These are phyloP conservation scores for Sisymbrium irio DNA, from an alignment of 345 rosid species.

Conservation along the genomic window DNA sequence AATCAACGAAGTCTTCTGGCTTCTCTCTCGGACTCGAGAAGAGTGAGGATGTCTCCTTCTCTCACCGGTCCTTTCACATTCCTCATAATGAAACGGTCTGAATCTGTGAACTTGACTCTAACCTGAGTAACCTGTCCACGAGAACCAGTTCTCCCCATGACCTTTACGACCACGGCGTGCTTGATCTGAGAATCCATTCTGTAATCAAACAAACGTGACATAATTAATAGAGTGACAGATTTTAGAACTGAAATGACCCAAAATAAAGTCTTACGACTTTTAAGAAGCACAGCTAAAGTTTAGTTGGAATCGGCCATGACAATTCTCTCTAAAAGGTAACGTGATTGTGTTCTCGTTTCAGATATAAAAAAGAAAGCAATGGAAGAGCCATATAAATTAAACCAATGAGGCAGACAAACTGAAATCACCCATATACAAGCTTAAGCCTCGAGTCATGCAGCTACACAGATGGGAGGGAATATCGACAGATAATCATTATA, in stretches of 20 bases:
- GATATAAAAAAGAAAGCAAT: neutral
- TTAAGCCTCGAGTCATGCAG: neutral
- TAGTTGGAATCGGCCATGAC: neutral
- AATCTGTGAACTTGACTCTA: slow-evolving; percentile 41
- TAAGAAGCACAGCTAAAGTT: too few relatives aligned
- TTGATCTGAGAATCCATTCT: slow-evolving; percentile 78
- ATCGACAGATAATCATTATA: too few relatives aligned
- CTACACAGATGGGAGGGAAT: too few relatives aligned
- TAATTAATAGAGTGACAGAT: too few relatives aligned
- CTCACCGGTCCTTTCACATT: slow-evolving; percentile 87
- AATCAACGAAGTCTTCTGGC: slow-evolving; percentile 81
- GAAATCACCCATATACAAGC: too few relatives aligned
- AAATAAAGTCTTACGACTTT: too few relatives aligned
- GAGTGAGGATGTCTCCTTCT: slow-evolving; percentile 77
- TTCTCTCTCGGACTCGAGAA: slow-evolving; percentile 83
- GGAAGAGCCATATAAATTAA: neutral
- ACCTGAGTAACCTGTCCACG: slow-evolving; percentile 43
- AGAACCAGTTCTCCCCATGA: slow-evolving; percentile 53
- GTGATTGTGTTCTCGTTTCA: neutral
- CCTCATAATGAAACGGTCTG: slow-evolving; percentile 60
- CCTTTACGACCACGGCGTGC: slow-evolving; percentile 83
- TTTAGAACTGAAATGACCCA: too few relatives aligned
- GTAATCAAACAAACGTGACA: slow-evolving; percentile 9
- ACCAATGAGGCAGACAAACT: neutral
- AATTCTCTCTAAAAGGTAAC: neutral